A percentile compares a stretch with the other conserved stretches of the same genome.
phyloP scores from a whole-genome alignment of 805 yeast genomes.

The Spathaspora passalidarum region DNA sequence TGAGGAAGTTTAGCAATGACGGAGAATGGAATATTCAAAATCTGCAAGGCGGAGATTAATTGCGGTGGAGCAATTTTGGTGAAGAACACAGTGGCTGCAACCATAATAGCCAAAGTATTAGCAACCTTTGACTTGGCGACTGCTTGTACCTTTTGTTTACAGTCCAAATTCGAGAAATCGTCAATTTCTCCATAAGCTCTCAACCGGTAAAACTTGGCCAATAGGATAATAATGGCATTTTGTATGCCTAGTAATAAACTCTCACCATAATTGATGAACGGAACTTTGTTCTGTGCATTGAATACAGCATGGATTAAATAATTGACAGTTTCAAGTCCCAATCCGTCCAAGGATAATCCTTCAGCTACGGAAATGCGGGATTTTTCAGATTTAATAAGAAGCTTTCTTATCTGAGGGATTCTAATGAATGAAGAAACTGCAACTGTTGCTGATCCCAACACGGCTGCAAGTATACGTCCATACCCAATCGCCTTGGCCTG shows the following conservation, averaged over 20 bases:
- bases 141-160: conserved; percentile 14
- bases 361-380: conserved; percentile 28
- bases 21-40: conserved; percentile 36
- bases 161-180: conserved; percentile 6
- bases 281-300: conserved; percentile 30
- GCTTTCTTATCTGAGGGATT: conserved; percentile 40
- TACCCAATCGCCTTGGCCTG: conserved; percentile 33
- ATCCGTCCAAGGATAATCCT: conserved; percentile 35
- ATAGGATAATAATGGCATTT: conserved; percentile 32
- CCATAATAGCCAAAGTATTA: conserved; percentile 24
- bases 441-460: conserved; percentile 33
- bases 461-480: conserved; percentile 29
- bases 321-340: conserved; percentile 33
- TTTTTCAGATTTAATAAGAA: conserved; percentile 19
- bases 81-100: conserved; percentile 26
- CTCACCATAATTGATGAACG: conserved; percentile 41
- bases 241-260: conserved; percentile 37
- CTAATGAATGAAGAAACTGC: conserved; percentile 37
- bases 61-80: conserved; percentile 29
- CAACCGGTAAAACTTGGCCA: conserved; percentile 32
- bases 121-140: conserved; percentile 17
- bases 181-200: conserved; percentile 15
- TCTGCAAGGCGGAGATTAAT: conserved; percentile 28
- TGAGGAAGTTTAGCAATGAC: conserved; percentile 40
- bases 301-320: conserved; percentile 39